Conservation (phyloP, 148 eudicot species). For the Euryodendron excelsum region DNA sequence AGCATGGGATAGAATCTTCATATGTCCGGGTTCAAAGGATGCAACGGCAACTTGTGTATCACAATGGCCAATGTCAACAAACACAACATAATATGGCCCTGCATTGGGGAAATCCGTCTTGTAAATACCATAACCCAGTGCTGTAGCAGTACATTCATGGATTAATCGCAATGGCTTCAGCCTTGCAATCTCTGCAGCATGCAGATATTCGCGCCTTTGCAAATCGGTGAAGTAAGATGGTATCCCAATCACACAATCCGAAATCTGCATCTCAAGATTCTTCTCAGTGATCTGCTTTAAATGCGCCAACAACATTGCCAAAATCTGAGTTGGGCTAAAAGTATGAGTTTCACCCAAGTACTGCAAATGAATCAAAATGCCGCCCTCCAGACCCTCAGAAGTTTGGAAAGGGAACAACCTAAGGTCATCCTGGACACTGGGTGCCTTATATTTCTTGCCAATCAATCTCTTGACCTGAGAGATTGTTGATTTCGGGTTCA, state of each 20-base stretch:
- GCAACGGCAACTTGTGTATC: constrained; percentile 91
- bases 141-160: constrained; percentile 95
- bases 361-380: constrained; percentile 59
- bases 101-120: constrained; percentile 49
- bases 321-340: constrained; percentile 75
- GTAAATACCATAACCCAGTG: constrained; percentile 92
- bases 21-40: constrained; percentile 52
- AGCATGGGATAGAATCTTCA: constrained; percentile 79
- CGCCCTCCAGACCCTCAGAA: constrained; percentile 71
- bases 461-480: constrained; percentile 87
- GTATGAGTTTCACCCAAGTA: constrained; percentile 52
- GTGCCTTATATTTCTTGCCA: constrained; percentile 53
- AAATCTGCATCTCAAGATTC: constrained; percentile 43
- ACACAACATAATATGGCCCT: constrained; percentile 51
- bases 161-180: constrained; percentile 68
- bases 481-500: constrained; percentile 84
- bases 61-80: constrained; percentile 95
- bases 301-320: constrained; percentile 91
- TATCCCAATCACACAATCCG: constrained; percentile 78
- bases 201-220: constrained; percentile 70
- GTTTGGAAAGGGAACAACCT: constrained; percentile 69
- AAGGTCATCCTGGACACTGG: constrained; percentile 62
- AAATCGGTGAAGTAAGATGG: constrained; percentile 81
- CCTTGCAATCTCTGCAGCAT: constrained; percentile 75
- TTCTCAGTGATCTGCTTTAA: constrained; percentile 75